Evolutionary conservation across 306 rosid species (phyloP).

Genomic region (Glycine soja): DNA sequence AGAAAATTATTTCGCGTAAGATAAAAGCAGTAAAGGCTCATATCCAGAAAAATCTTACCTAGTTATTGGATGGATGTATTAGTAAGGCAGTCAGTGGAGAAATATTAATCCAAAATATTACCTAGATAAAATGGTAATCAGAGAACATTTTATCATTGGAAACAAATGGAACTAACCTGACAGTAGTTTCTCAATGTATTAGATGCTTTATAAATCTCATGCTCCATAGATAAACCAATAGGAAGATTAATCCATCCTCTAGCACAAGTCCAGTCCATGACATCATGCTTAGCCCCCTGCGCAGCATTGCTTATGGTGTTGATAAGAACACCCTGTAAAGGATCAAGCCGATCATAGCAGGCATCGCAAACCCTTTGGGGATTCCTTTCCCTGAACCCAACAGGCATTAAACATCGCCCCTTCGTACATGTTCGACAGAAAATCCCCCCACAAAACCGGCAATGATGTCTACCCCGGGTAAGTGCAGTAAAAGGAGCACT

Average conservation of each 20-base stretch:
- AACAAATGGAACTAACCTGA: constrained; percentile 62
- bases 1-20: constrained; percentile 10
- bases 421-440: constrained; percentile 83
- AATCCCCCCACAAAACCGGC: constrained; percentile 97
- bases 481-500: constrained; percentile 77
- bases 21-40: constrained; percentile 12
- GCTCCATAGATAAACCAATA: constrained; percentile 86
- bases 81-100: background rate
- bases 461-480: constrained; percentile 97
- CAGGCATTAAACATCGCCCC: constrained; percentile 89
- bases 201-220: constrained; percentile 95
- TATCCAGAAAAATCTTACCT: background rate
- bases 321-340: constrained; percentile 86
- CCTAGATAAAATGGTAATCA: background rate
- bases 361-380: constrained; percentile 98
- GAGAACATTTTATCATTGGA: background rate
- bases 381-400: constrained; percentile 90
- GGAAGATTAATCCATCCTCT: constrained; percentile 99
- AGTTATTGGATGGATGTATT: constrained; percentile 17
- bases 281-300: constrained; percentile 94
- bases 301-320: constrained; percentile 86
- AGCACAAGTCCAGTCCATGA: constrained; percentile 91
- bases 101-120: constrained; percentile 36
- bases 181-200: constrained; percentile 85
- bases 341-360: constrained; percentile 97